Evolutionary conservation across 2,329 filamentous ascomycete genomes (phyloP).

Genomic region (Penicillium griseofulvum): DNA sequence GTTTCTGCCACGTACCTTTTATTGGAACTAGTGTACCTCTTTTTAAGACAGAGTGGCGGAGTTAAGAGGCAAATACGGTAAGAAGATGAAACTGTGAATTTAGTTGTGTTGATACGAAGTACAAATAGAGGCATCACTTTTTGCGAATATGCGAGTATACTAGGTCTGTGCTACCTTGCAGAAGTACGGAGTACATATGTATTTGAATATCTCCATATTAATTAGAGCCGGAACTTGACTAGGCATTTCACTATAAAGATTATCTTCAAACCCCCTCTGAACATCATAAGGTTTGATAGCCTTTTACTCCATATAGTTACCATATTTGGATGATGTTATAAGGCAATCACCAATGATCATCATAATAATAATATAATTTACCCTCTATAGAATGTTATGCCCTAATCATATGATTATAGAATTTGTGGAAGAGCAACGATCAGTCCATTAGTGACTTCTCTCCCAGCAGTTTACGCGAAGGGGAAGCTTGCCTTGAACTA

Average conservation of each 20-base stretch:
- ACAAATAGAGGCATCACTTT: neutral
- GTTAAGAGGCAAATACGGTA: neutral
- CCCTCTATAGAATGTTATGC: neutral
- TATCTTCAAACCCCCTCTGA: neutral
- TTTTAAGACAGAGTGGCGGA: neutral
- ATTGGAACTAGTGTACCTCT: slow-evolving; percentile 8
- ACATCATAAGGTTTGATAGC: neutral
- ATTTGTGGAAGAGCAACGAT: neutral
- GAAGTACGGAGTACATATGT: neutral
- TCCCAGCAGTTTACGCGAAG: neutral
- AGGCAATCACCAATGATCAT: neutral
- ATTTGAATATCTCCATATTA: neutral
- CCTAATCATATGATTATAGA: neutral
- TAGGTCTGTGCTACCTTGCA: neutral
- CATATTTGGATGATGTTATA: neutral
- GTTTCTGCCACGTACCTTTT: slow-evolving; percentile 15
- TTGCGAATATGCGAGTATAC: neutral
- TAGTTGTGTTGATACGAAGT: neutral
- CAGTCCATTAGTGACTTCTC: neutral
- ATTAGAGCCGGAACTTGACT: neutral
- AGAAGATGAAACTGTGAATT: neutral
- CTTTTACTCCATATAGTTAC: neutral
- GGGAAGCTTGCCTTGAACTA: neutral
- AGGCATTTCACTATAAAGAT: neutral
- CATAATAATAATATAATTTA: neutral